These are phyloP conservation scores for Flueggea neowawraea DNA, from an alignment of 441 rosid genomes.

Conservation along the genomic window DNA sequence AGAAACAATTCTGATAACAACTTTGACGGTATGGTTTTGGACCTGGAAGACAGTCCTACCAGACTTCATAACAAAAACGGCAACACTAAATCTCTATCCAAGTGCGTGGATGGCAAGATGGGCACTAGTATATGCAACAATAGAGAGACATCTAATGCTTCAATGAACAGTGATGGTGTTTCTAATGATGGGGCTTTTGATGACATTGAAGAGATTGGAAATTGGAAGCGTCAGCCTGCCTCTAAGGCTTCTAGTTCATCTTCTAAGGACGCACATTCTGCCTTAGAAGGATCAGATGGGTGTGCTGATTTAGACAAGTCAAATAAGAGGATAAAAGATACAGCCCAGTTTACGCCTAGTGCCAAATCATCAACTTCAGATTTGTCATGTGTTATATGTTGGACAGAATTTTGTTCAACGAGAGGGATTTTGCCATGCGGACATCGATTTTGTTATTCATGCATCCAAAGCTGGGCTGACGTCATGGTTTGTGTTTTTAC, in stretches of 20 bases:
- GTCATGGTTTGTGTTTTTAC: slow-evolving; percentile 48
- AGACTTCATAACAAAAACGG: slow-evolving; percentile 14
- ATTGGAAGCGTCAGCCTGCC: slow-evolving; percentile 18
- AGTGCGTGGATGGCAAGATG: slow-evolving; percentile 18
- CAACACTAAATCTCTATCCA: slow-evolving; percentile 8
- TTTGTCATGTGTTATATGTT: slow-evolving; percentile 88
- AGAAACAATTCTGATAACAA: slow-evolving; percentile 34
- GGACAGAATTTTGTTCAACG: slow-evolving; percentile 84
- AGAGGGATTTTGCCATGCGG: slow-evolving; percentile 95
- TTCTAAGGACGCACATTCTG: slow-evolving; percentile 8
- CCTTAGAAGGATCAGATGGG: slow-evolving; percentile 19
- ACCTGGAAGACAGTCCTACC: slow-evolving; percentile 31
- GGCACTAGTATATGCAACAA: slow-evolving; percentile 17
- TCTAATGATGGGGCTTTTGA: slow-evolving; percentile 26
- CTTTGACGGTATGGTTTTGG: slow-evolving; percentile 21
- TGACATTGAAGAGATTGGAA: slow-evolving; percentile 43
- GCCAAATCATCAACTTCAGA: slow-evolving; percentile 35
- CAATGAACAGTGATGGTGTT: slow-evolving; percentile 16
- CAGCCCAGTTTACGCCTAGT: slow-evolving; percentile 21
- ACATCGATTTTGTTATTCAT: slow-evolving; percentile 93
- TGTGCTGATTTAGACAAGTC: slow-evolving; percentile 19
- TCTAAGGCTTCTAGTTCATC: slow-evolving; percentile 17
- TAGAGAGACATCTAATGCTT: slow-evolving; percentile 38
- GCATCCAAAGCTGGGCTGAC: slow-evolving; percentile 86
- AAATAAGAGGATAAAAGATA: slow-evolving; percentile 16